Evolutionary conservation across 208 protist species (phyloP), one percentile per base, ranked within the genome.

Genomic region (Crithidia bombi): DNA sequence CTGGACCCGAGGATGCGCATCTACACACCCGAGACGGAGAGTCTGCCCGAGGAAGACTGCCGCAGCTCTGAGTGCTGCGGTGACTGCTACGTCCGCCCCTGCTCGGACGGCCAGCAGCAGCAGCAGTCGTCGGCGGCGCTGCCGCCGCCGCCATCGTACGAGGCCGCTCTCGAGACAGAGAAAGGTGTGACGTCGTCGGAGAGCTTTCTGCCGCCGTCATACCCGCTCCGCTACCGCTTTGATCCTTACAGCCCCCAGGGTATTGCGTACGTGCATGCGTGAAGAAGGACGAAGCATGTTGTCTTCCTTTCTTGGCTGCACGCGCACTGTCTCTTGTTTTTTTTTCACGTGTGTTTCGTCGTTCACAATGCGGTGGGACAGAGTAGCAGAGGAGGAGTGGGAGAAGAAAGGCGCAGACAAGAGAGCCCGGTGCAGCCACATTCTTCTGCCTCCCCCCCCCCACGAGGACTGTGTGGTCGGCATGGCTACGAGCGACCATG

Each of bases 191-290:
- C 30, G 35, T 19, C 39, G 44, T 30, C 59, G 1, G 57, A 38
- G n/a, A 36, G 73, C 7, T 25, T 39, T 1, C 50, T 72, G 11
- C 77, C 82, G 0, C 83, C 87, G 36, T 70, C 79, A 15, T 89
- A 91, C 78, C 79, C 87, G 12, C 74, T 71, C 5, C 81, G 84
- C 36, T 93, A 82, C 78, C 87, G 86, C 68, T 73, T 92, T 78
- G 78, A 93, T 67, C 83, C 86, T 17, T 91, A 92, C 76, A 87
- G 76, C 78, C 73, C 75, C 28, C 69, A 69, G 46, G 71, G 76
- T 26, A 63, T 83, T 61, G 71, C 75, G 28, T 82, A 83, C 54
- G 49, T 84, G 59, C 70, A 55, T 57, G 63, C 23, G 1, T 70
- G 19, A 62, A 35, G 26, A 49, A 19, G n/a, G n/a, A n/a, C n/a